A percentile compares a stretch with the other conserved stretches of the same genome.
These are phyloP conservation scores for Ichthyophonus hoferi DNA, from an alignment of 208 protist genomes.

Conservation along the genomic window DNA sequence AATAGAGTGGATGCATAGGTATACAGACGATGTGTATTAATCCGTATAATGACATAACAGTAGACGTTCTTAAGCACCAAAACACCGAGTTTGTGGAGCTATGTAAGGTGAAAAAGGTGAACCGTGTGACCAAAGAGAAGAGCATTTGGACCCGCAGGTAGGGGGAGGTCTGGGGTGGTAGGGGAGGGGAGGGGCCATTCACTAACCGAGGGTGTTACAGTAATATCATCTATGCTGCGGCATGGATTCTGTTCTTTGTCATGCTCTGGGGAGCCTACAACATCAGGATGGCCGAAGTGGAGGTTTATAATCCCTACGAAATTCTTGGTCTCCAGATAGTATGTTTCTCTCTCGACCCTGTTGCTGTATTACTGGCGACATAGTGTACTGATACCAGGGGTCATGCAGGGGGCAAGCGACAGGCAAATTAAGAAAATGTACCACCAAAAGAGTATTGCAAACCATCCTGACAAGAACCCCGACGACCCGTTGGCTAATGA, in stretches of 20 bases:
- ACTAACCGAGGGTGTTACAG: not conserved
- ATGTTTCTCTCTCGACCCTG: not conserved
- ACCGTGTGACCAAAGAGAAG: not conserved
- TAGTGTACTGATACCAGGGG: too few species aligned
- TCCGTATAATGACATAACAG: too few species aligned
- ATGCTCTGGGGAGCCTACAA: constrained; percentile 1
- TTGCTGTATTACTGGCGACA: too few species aligned
- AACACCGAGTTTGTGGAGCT: not conserved
- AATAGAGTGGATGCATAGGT: too few species aligned
- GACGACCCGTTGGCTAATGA: not conserved
- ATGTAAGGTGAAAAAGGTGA: not conserved
- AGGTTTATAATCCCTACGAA: constrained; percentile 21
- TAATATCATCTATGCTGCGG: not conserved
- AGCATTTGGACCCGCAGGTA: not conserved
- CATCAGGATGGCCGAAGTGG: not conserved
- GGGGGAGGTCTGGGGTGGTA: not conserved
- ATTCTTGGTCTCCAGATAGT: constrained; percentile 30
- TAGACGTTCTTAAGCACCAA: not conserved
- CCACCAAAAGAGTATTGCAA: not conserved
- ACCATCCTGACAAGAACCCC: constrained; percentile 29
- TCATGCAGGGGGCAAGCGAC: not conserved
- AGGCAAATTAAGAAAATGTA: constrained; percentile 16
- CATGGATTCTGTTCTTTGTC: not conserved
- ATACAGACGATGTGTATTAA: too few species aligned
- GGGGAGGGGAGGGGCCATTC: not conserved